Conservation (phyloP, 495 filamentous ascomycete genomes). For the Cercophora newfieldiana region DNA sequence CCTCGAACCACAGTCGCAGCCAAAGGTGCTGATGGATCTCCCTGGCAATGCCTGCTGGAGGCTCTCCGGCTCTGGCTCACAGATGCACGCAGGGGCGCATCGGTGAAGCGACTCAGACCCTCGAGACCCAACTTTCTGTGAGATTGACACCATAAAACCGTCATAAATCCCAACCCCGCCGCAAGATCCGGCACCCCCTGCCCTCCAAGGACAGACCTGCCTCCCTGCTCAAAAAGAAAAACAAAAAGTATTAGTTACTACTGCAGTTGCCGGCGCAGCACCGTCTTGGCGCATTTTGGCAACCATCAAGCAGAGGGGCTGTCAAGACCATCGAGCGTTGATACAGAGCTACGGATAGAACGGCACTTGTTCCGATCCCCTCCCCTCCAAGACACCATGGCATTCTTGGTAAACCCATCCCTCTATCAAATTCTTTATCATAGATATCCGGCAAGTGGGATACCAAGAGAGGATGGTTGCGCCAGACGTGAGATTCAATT, state of each 20-base stretch:
- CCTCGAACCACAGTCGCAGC: neutral
- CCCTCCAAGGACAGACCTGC: neutral
- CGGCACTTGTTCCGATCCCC: neutral
- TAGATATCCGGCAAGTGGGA: neutral
- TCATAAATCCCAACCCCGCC: neutral
- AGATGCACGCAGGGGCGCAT: neutral
- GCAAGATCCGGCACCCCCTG: neutral
- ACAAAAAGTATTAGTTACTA: neutral
- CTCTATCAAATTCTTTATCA: neutral
- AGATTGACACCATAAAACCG: neutral
- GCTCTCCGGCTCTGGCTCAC: neutral
- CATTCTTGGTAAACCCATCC: neutral
- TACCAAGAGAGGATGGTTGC: neutral
- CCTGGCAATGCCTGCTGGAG: neutral
- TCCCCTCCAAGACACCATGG: neutral
- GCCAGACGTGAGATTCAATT: neutral
- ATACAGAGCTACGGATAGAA: neutral
- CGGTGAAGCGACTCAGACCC: too few species aligned
- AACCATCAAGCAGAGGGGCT: neutral
- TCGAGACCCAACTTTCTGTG: too few species aligned
- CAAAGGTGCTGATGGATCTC: neutral
- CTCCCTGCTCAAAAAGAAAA: neutral
- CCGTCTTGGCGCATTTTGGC: neutral
- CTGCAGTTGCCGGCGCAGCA: neutral
- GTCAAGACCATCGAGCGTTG: neutral